These are phyloP conservation scores for Ophiostoma himal-ulmi DNA, from an alignment of 2,329 filamentous ascomycete genomes.

Conservation along the genomic window DNA sequence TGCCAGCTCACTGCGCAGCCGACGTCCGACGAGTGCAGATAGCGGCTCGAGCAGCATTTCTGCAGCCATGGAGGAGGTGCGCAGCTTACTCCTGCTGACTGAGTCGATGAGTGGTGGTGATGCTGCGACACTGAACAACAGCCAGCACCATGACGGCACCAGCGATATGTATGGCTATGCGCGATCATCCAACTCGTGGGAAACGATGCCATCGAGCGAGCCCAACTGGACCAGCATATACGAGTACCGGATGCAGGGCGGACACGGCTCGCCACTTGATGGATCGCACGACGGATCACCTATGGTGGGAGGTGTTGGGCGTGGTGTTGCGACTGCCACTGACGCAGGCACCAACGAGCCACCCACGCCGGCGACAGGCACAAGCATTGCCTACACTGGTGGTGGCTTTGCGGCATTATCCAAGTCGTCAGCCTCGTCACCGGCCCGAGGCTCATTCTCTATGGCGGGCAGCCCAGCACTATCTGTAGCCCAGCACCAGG, in stretches of 20 bases:
- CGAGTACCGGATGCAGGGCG: slow-evolving; percentile 8
- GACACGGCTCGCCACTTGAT: neutral
- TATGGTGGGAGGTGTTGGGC: neutral
- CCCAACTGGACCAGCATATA: slow-evolving; percentile 27
- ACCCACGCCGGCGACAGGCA: slow-evolving; percentile 14
- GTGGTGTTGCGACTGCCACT: slow-evolving; percentile 4
- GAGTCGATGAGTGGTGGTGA: slow-evolving; percentile 14
- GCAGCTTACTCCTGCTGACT: slow-evolving; percentile 23
- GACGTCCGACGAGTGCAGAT: slow-evolving; percentile 12
- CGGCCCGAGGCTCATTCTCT: neutral
- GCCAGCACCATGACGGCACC: neutral
- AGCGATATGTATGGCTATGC: slow-evolving; percentile 4
- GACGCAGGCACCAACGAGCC: slow-evolving; percentile 19
- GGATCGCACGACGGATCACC: neutral
- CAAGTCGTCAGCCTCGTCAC: slow-evolving; percentile 7
- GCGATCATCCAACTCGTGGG: slow-evolving; percentile 25
- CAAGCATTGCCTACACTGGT: slow-evolving; percentile 10
- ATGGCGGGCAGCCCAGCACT: slow-evolving; percentile 14
- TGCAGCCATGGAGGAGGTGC: slow-evolving; percentile 26
- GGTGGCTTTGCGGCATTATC: slow-evolving; percentile 1
- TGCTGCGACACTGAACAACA: neutral
- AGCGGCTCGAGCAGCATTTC: slow-evolving; percentile 25
- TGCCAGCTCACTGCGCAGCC: slow-evolving; percentile 23
- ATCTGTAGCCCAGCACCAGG: slow-evolving; percentile 17
- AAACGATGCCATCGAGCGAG: slow-evolving; percentile 24